phyloP scores from a whole-genome alignment of 306 rosid species.

The Gleditsia sinensis region DNA sequence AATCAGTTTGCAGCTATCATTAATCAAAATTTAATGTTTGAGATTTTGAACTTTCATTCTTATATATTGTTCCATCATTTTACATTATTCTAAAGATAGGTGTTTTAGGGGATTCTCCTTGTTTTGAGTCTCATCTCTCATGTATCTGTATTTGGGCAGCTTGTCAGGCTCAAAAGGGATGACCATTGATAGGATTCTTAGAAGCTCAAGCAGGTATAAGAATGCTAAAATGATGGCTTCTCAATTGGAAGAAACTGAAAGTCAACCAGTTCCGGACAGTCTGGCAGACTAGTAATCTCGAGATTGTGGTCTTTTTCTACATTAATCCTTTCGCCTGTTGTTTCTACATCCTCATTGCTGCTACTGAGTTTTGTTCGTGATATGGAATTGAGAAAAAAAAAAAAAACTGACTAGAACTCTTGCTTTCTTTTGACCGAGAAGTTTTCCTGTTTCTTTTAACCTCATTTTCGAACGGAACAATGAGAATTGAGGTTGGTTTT shows the following conservation, averaged over 20 bases:
- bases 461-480: neutral
- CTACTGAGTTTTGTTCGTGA: neutral
- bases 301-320: neutral
- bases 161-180: conserved; percentile 43
- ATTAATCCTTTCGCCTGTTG: neutral
- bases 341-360: neutral
- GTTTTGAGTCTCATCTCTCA: neutral
- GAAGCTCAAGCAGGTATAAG: conserved; percentile 72
- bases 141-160: conserved; percentile 42
- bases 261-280: conserved; percentile 70
- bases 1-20: neutral
- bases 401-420: neutral
- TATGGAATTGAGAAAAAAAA: neutral
- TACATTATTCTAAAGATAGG: neutral
- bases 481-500: neutral
- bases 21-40: neutral
- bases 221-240: conserved; percentile 64
- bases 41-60: neutral
- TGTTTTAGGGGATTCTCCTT: neutral
- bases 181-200: conserved; percentile 47
- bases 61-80: neutral
- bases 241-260: conserved; percentile 58
- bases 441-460: neutral
- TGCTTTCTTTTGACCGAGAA: neutral
- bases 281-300: conserved; percentile 21